These are phyloP conservation scores for Russula sp. DNA, from an alignment of 768 basidiomycete species.

Conservation along the genomic window DNA sequence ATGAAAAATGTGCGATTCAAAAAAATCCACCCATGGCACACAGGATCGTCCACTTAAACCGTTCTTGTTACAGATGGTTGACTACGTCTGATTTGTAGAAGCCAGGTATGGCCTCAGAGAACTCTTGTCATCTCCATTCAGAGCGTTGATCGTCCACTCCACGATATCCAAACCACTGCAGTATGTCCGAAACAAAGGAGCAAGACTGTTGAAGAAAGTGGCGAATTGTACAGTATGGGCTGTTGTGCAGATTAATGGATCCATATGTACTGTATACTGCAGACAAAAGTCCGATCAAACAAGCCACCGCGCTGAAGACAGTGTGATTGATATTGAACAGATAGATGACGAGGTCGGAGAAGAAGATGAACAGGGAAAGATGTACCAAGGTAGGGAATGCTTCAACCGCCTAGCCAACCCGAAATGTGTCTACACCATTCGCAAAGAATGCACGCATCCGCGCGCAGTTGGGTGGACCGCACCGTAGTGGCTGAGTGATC, in stretches of 20 bases:
- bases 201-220: no score
- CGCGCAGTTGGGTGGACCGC: background rate
- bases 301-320: background rate
- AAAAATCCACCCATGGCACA: background rate
- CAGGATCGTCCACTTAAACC: background rate
- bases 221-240: no score
- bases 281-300: background rate
- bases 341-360: background rate
- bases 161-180: background rate
- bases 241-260: background rate
- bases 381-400: background rate
- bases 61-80: no score
- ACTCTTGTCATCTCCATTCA: background rate
- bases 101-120: background rate
- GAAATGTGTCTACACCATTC: background rate
- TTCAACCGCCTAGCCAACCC: background rate
- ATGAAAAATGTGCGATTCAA: background rate
- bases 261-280: background rate
- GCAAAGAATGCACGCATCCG: background rate
- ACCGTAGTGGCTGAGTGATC: background rate
- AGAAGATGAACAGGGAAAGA: background rate
- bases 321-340: background rate
- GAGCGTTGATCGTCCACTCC: background rate
- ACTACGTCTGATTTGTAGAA: background rate
- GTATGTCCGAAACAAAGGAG: no score